phyloP scores from a whole-genome alignment of 2,329 filamentous ascomycete genomes.

The Colletotrichum costaricense region DNA sequence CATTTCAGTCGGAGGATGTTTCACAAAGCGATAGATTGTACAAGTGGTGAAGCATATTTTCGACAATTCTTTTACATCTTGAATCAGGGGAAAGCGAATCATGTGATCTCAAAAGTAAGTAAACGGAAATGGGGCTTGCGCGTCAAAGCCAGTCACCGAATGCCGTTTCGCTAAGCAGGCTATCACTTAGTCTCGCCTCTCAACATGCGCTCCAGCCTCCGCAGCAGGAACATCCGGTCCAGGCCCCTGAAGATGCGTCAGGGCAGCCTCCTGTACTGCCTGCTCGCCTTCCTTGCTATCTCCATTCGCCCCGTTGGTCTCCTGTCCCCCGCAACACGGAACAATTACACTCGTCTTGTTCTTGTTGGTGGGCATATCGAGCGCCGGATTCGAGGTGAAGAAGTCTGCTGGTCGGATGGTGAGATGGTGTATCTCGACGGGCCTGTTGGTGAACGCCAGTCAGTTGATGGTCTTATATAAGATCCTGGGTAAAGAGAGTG shows the following conservation, averaged over 20 bases:
- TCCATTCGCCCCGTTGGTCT: not conserved
- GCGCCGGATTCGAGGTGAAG: slow-evolving; percentile 58
- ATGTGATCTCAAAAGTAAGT: too few species aligned
- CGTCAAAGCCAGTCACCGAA: too few species aligned
- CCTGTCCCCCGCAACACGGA: slow-evolving; percentile 43
- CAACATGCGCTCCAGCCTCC: slow-evolving; percentile 37
- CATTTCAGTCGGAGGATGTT: too few species aligned
- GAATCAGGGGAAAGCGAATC: too few species aligned
- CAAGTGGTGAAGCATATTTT: too few species aligned
- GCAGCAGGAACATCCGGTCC: slow-evolving; percentile 41
- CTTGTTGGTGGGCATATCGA: slow-evolving; percentile 54
- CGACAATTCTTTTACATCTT: too few species aligned
- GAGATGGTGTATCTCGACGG: slow-evolving; percentile 59
- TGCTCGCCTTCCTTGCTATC: slow-evolving; percentile 13
- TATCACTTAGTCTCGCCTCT: not conserved
- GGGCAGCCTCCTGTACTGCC: slow-evolving; percentile 44
- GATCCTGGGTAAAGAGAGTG: not conserved
- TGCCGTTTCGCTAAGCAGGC: too few species aligned
- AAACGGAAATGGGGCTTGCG: too few species aligned
- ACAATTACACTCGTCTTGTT: slow-evolving; percentile 56
- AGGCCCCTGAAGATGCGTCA: slow-evolving; percentile 47
- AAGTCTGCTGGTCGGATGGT: slow-evolving; percentile 59
- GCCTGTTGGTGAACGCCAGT: slow-evolving; percentile 45
- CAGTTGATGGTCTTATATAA: not conserved
- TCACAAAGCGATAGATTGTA: too few species aligned